Conservation (phyloP, 108 stramenopile genomes). For the Epithemia pelagica region DNA sequence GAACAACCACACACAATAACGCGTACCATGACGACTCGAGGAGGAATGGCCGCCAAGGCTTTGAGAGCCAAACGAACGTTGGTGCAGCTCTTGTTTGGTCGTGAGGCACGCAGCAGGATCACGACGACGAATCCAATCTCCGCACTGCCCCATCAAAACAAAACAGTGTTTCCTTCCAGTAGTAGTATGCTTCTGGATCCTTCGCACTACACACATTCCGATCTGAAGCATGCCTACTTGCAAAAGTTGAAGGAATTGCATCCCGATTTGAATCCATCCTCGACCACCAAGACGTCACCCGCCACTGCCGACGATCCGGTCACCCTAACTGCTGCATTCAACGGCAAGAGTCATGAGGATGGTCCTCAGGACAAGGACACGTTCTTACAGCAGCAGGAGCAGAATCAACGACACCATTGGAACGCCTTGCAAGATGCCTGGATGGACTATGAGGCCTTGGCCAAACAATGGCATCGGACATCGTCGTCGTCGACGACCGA, state of each 20-base stretch:
- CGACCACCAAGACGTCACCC: background rate
- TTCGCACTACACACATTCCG: slow-evolving; percentile 36
- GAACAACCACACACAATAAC: too few species aligned
- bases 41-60: slow-evolving; percentile 17
- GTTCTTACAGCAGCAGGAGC: background rate
- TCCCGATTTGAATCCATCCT: slow-evolving; percentile 36
- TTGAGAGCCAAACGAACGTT: slow-evolving; percentile 27
- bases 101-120: background rate
- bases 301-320: background rate
- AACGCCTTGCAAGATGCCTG: slow-evolving; percentile 61
- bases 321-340: background rate
- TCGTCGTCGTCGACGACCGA: slow-evolving; percentile 10
- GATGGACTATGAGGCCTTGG: slow-evolving; percentile 53
- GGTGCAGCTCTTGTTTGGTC: slow-evolving; percentile 37
- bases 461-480: slow-evolving; percentile 21
- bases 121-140: background rate
- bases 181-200: slow-evolving; percentile 29
- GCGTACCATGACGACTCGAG: slow-evolving; percentile 17
- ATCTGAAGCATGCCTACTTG: slow-evolving; percentile 54
- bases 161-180: slow-evolving; percentile 21
- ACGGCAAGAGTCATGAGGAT: background rate
- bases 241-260: slow-evolving; percentile 53
- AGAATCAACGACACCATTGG: slow-evolving; percentile 28
- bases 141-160: slow-evolving; percentile 6
- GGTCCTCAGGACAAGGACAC: background rate